Conservation (phyloP, 2,329 filamentous ascomycete species). For the Trichoderma asperellum region DNA sequence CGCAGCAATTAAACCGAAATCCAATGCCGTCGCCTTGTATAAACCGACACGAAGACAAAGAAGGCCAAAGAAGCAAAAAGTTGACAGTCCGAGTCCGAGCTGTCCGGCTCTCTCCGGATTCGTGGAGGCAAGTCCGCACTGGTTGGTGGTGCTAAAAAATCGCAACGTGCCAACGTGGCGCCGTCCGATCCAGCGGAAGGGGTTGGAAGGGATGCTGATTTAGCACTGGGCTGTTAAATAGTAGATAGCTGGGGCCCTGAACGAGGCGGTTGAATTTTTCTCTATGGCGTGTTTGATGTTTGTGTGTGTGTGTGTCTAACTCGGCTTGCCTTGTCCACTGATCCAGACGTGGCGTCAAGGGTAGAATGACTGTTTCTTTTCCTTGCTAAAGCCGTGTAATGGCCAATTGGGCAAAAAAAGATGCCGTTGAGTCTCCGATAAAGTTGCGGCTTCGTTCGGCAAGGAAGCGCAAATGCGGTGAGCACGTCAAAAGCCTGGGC, state of each 20-base stretch:
- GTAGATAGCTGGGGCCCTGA: neutral
- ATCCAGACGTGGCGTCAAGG: slow-evolving; percentile 26
- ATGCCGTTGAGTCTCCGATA: neutral
- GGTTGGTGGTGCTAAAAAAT: neutral
- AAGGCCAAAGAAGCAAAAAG: neutral
- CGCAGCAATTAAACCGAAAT: neutral
- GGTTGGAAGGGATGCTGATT: neutral
- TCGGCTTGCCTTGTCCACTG: slow-evolving; percentile 1
- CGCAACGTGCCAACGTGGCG: slow-evolving; percentile 27
- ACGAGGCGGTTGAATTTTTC: slow-evolving; percentile 20
- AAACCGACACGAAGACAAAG: neutral
- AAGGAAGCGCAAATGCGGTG: slow-evolving; percentile 6
- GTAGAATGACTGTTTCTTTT: neutral
- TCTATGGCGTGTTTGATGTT: neutral
- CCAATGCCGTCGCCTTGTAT: neutral
- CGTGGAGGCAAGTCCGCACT: slow-evolving; percentile 12
- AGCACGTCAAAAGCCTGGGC: slow-evolving; percentile 6
- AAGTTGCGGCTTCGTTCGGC: neutral
- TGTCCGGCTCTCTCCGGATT: slow-evolving; percentile 11
- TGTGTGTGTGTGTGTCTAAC: neutral
- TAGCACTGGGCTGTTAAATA: neutral
- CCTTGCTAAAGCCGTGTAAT: neutral
- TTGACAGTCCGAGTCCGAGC: neutral
- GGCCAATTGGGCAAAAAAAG: neutral
- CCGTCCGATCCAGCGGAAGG: slow-evolving; percentile 32